Percentiles rank a stretch among this genome's conserved stretches.
Evolutionary conservation across 371 early-diverging fungal genomes (phyloP).

Genomic region (Syncephalastrum contaminatum): DNA sequence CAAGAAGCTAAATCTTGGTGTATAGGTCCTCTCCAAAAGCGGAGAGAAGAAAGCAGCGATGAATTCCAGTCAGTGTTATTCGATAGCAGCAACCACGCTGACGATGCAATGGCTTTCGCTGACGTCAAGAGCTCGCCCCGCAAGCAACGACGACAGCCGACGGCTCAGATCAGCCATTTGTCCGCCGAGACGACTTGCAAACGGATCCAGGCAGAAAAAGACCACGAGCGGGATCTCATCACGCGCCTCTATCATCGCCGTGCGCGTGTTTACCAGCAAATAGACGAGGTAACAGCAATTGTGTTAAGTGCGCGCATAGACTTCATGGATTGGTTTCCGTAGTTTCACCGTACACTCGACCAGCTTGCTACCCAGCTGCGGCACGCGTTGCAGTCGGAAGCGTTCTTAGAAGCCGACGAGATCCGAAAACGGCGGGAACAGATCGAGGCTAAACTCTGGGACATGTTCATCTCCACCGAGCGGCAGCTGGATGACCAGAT

Average conservation of each 20-base stretch:
- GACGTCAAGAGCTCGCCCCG: too few relatives aligned
- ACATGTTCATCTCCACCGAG: slow-evolving; percentile 5
- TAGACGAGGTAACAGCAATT: slow-evolving; percentile 6
- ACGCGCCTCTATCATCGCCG: slow-evolving; percentile 18
- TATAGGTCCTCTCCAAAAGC: too few relatives aligned
- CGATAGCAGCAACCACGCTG: too few relatives aligned
- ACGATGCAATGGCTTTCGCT: too few relatives aligned
- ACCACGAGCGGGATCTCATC: slow-evolving; percentile 9
- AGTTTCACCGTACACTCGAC: too few relatives aligned
- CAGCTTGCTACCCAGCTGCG: too few relatives aligned
- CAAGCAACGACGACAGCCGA: slow-evolving; percentile 2
- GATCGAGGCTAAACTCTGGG: slow-evolving; percentile 9
- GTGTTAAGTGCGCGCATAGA: too few relatives aligned
- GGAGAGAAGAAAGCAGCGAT: too few relatives aligned
- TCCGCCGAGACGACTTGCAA: slow-evolving; percentile 20
- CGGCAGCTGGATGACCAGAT: slow-evolving; percentile 11
- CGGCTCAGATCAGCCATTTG: slow-evolving; percentile 13
- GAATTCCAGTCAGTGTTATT: too few relatives aligned
- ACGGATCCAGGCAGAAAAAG: slow-evolving; percentile 20
- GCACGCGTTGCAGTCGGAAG: slow-evolving; percentile 5
- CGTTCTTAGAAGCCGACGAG: slow-evolving; percentile 9
- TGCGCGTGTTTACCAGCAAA: slow-evolving; percentile 10
- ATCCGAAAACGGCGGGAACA: slow-evolving; percentile 1
- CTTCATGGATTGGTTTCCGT: too few relatives aligned
- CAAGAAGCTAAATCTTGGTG: too few relatives aligned